Evolutionary conservation across 2,329 filamentous ascomycete genomes (phyloP).

Genomic region (Aspergillus uvarum): DNA sequence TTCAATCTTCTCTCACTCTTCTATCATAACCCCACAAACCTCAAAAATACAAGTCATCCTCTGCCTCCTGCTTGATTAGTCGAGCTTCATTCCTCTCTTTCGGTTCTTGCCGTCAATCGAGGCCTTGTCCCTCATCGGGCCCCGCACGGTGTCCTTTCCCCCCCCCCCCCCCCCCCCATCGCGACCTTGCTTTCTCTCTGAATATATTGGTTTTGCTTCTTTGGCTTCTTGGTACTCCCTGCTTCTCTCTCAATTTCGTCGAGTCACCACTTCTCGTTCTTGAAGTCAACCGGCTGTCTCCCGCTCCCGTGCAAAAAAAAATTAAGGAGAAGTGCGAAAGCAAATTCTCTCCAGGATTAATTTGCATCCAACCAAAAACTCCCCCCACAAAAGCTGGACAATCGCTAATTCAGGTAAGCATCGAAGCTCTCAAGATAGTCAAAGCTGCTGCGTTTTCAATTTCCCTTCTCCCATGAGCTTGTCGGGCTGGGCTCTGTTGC

Average conservation of each 20-base stretch:
- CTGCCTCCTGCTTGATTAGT: slow-evolving; percentile 12
- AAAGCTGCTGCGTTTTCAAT: background rate
- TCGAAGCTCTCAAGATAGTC: background rate
- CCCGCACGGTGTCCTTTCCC: slow-evolving; percentile 6
- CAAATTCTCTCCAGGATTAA: background rate
- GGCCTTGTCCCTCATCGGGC: slow-evolving; percentile 9
- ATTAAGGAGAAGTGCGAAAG: slow-evolving; percentile 12
- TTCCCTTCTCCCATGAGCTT: background rate
- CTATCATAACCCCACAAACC: background rate
- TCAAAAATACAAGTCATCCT: background rate
- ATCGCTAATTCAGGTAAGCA: slow-evolving; percentile 7
- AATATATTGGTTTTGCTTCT: slow-evolving; percentile 15
- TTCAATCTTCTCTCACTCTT: background rate
- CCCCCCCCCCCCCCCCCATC: background rate
- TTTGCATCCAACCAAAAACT: background rate
- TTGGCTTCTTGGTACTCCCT: slow-evolving; percentile 4
- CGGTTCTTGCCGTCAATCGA: slow-evolving; percentile 12
- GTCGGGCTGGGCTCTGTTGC: background rate
- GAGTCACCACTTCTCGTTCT: slow-evolving; percentile 15
- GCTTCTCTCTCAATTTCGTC: slow-evolving; percentile 6
- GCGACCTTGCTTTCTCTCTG: slow-evolving; percentile 14
- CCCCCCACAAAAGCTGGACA: background rate
- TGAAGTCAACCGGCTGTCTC: slow-evolving; percentile 13
- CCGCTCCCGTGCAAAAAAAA: slow-evolving; percentile 16
- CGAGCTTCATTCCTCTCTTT: slow-evolving; percentile 23